Base-by-base conservation (phyloP, 139 green algal genomes). In the Tetraselmis striata region DNA sequence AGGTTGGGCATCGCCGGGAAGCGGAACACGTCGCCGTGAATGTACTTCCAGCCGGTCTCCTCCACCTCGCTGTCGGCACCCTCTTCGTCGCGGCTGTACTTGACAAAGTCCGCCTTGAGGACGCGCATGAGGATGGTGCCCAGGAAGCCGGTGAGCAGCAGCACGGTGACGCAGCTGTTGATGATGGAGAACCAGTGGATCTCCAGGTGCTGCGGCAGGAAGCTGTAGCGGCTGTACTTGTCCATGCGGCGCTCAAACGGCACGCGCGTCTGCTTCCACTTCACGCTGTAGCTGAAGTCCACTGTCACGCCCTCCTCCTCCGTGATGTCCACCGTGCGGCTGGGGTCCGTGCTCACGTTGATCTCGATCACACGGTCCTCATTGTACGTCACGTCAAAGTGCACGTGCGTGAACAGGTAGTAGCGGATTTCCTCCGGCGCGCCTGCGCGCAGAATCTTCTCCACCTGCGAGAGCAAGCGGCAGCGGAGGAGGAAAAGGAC, bases 131-230 rank as follows among this genome's bases (percentile, higher is more conserved):
- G 89, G 88, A 98, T 98, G 81, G 95, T 98, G 76, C 95, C 92
- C 84, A 98, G 90, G 91, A 98, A 98, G 32, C 94, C 95, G 1
- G 95, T 98, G 32, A 98, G 91, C 84, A 98, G 91, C 82, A 98
- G 89, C 83, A 98, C 95, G 0, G 95, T 98, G 22, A 98, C 95
- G 89, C 94, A 98, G 27, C 87, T 94, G 91, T 98, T 98, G 88
- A 98, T 94, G 87, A 98, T 98, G 83, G 90, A 95, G 88, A 98
- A 98, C 95, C 95, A 98, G 89, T 98, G 95, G 84, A 98, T 97
- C 92, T 98, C 95, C 32, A 98, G 84, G 83, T 98, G 94, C 90
- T 98, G 91, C 2, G 92, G 92, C 81, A 98, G 89, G 89, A 98
- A 97, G 0, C 91, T 95, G 85, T 98, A 97, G 31, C 89, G 87